A percentile compares a stretch with the other conserved stretches of the same genome.
These are phyloP conservation scores for Talaromyces stipitatus DNA, from an alignment of 495 filamentous ascomycete genomes.

Conservation along the genomic window DNA sequence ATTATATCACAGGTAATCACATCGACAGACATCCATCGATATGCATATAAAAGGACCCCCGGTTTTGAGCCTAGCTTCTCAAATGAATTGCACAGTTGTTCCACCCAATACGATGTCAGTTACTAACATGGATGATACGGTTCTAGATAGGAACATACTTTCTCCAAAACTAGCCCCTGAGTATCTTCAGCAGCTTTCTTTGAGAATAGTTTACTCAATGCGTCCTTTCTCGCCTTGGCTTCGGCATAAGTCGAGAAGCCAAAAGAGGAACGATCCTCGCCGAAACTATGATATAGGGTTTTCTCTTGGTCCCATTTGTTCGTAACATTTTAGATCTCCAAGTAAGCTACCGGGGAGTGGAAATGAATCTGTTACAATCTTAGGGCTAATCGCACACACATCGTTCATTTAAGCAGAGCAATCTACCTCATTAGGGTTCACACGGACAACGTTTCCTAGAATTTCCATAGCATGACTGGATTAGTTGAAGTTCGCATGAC, in stretches of 20 bases:
- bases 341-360: slow-evolving; percentile 25
- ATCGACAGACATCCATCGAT: slow-evolving; percentile 29
- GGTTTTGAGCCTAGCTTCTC: slow-evolving; percentile 6
- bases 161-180: slow-evolving; percentile 26
- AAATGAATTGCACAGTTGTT: slow-evolving; percentile 3
- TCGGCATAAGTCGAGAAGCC: slow-evolving; percentile 20
- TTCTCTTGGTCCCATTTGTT: slow-evolving; percentile 29
- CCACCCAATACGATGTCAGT: not conserved
- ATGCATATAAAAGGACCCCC: slow-evolving; percentile 22
- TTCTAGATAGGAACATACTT: slow-evolving; percentile 10
- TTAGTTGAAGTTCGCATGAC: too few species aligned
- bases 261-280: slow-evolving; percentile 26
- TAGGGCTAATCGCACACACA: not conserved
- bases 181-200: slow-evolving; percentile 17
- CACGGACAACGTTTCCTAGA: slow-evolving; percentile 15
- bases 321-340: slow-evolving; percentile 26
- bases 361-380: slow-evolving; percentile 30
- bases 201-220: slow-evolving; percentile 30
- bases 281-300: slow-evolving; percentile 24
- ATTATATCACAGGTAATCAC: slow-evolving; percentile 19
- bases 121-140: not conserved
- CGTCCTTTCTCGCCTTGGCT: slow-evolving; percentile 27
- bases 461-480: not conserved
- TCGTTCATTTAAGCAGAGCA: not conserved
- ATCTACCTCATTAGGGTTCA: slow-evolving; percentile 18